Conservation (phyloP, 2,329 filamentous ascomycete species). For the Emmonsiellopsis sp. region DNA sequence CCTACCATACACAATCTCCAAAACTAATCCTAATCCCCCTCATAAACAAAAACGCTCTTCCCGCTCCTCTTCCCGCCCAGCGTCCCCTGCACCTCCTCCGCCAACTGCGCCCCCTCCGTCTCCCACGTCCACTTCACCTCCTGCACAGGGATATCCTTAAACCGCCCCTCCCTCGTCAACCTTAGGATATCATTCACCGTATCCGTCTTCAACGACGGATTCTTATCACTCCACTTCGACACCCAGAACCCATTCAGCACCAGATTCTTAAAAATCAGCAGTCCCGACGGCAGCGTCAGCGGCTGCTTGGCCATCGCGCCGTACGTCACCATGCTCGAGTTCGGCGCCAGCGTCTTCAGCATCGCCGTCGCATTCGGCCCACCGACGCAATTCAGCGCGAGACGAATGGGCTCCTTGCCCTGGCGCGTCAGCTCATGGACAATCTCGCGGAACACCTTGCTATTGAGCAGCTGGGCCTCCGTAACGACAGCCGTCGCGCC, state of each 20-base stretch:
- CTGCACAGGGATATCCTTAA: slow-evolving; percentile 74
- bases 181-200: slow-evolving; percentile 80
- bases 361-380: slow-evolving; percentile 73
- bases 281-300: slow-evolving; percentile 65
- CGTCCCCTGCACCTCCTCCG: slow-evolving; percentile 69
- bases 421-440: slow-evolving; percentile 61
- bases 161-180: slow-evolving; percentile 63
- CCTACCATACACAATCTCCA: slow-evolving; percentile 12
- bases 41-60: slow-evolving; percentile 85
- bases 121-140: slow-evolving; percentile 76
- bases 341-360: slow-evolving; percentile 60
- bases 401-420: slow-evolving; percentile 59
- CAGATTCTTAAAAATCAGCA: slow-evolving; percentile 90
- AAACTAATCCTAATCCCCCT: slow-evolving; percentile 34
- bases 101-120: slow-evolving; percentile 60
- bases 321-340: slow-evolving; percentile 78
- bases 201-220: slow-evolving; percentile 62
- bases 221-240: slow-evolving; percentile 71
- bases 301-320: slow-evolving; percentile 91
- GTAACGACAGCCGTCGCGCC: slow-evolving; percentile 57
- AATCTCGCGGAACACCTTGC: slow-evolving; percentile 36
- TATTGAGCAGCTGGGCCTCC: slow-evolving; percentile 45
- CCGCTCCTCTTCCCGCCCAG: slow-evolving; percentile 74
- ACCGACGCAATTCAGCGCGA: slow-evolving; percentile 90
- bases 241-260: slow-evolving; percentile 92